phyloP scores from a whole-genome alignment of 2,329 filamentous ascomycete species.

The Colletotrichum karsti region DNA sequence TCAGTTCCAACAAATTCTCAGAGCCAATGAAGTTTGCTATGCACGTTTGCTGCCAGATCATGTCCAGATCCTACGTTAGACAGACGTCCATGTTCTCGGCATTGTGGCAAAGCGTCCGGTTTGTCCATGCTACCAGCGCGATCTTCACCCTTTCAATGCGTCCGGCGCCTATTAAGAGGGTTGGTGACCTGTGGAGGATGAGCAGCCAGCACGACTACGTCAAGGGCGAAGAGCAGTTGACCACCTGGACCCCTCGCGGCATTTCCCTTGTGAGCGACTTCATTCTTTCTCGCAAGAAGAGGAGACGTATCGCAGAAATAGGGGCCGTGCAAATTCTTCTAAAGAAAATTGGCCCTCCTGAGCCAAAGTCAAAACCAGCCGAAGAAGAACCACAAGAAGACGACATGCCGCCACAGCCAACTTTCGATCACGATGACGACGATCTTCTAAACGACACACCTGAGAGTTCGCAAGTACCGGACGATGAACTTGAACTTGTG shows the following conservation, averaged over 20 bases:
- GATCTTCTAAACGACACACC: slow-evolving; percentile 67
- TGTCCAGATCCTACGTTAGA: slow-evolving; percentile 84
- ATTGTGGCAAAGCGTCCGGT: slow-evolving; percentile 84
- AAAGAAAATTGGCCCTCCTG: slow-evolving; percentile 62
- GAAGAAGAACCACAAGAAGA: slow-evolving; percentile 48
- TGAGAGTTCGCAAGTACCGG: slow-evolving; percentile 56
- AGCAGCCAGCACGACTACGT: slow-evolving; percentile 95
- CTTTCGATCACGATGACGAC: slow-evolving; percentile 60
- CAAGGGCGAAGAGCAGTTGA: slow-evolving; percentile 90
- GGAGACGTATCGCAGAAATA: slow-evolving; percentile 79
- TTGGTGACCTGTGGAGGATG: slow-evolving; percentile 95
- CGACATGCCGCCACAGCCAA: slow-evolving; percentile 43
- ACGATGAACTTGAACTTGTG: slow-evolving; percentile 38
- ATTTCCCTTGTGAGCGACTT: slow-evolving; percentile 93
- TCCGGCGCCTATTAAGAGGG: slow-evolving; percentile 88
- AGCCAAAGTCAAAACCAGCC: slow-evolving; percentile 42
- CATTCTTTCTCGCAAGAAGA: slow-evolving; percentile 77
- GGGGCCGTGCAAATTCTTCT: slow-evolving; percentile 77
- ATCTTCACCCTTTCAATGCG: slow-evolving; percentile 89
- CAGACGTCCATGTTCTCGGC: slow-evolving; percentile 88
- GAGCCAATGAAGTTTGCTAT: slow-evolving; percentile 88
- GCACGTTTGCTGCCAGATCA: slow-evolving; percentile 82
- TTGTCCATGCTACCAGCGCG: slow-evolving; percentile 86
- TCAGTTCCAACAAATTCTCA: slow-evolving; percentile 83
- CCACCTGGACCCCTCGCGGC: slow-evolving; percentile 86